A percentile compares a stretch with the other conserved stretches of the same genome.
Evolutionary conservation across 441 rosid species (phyloP).

Genomic region (Gossypium davidsonii): DNA sequence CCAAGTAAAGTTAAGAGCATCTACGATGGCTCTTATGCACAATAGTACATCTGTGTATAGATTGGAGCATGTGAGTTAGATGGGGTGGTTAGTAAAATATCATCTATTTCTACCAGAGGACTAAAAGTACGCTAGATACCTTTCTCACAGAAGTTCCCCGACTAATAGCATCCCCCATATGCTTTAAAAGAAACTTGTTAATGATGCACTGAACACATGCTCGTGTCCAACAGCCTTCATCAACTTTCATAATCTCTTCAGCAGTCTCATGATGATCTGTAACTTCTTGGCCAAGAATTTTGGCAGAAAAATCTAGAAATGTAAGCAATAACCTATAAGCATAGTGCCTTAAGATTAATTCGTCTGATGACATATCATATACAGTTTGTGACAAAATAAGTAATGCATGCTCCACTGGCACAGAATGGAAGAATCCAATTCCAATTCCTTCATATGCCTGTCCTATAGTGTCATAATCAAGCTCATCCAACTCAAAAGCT

Average conservation of each 20-base stretch:
- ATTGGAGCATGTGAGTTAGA: not conserved
- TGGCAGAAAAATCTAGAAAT: constrained; percentile 67
- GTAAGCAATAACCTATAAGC: constrained; percentile 65
- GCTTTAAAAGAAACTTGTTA: constrained; percentile 64
- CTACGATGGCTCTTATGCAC: not conserved
- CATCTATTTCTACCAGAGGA: not conserved
- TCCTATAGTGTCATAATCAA: constrained; percentile 70
- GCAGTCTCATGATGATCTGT: constrained; percentile 19
- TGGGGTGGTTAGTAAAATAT: not conserved
- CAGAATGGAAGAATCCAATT: constrained; percentile 40
- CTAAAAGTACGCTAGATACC: constrained; percentile 33
- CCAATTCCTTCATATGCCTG: constrained; percentile 65
- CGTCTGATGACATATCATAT: constrained; percentile 71
- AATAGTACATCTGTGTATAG: not conserved
- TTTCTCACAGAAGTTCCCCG: constrained; percentile 52
- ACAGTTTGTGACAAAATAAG: constrained; percentile 77
- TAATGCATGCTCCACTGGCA: constrained; percentile 52
- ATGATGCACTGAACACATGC: constrained; percentile 39
- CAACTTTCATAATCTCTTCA: constrained; percentile 28
- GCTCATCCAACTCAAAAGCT: constrained; percentile 63
- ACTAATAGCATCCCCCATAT: constrained; percentile 62
- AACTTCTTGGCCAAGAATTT: constrained; percentile 38
- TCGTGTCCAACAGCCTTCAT: constrained; percentile 51
- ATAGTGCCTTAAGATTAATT: constrained; percentile 64
- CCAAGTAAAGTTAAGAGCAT: not conserved